Conservation (phyloP, 306 rosid species). For the Lotus japonicus region DNA sequence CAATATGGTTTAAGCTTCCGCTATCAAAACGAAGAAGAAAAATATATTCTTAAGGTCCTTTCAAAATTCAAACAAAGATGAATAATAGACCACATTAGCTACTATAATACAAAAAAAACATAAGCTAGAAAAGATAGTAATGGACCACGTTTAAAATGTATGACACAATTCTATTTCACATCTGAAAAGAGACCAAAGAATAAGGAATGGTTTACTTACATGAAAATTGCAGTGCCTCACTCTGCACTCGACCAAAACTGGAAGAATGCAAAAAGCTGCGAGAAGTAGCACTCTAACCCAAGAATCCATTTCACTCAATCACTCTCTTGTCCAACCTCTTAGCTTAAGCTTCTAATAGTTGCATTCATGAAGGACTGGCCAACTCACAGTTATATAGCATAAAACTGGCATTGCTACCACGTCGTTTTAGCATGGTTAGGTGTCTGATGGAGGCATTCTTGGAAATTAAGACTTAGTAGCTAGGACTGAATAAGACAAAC, state of each 20-base stretch:
- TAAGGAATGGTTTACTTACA: too few species aligned
- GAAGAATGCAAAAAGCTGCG: constrained; percentile 51
- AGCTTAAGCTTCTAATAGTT: background rate
- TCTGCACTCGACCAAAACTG: constrained; percentile 65
- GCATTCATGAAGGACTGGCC: constrained; percentile 33
- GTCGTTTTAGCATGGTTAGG: constrained; percentile 87
- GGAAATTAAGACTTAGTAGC: constrained; percentile 30
- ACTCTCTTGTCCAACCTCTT: background rate
- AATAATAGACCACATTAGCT: background rate
- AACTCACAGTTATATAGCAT: constrained; percentile 53
- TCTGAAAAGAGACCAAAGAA: too few species aligned
- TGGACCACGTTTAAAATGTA: background rate
- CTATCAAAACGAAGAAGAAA: background rate
- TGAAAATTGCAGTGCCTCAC: constrained; percentile 69
- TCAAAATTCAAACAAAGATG: background rate
- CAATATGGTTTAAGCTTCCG: background rate
- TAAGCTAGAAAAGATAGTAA: background rate
- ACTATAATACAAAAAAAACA: background rate
- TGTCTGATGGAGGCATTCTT: constrained; percentile 45
- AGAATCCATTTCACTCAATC: constrained; percentile 35
- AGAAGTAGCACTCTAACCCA: constrained; percentile 44
- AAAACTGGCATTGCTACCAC: constrained; percentile 38
- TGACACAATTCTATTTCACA: background rate
- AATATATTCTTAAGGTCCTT: background rate
- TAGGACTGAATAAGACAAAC: background rate